A percentile compares a stretch with the other conserved stretches of the same genome.
phyloP scores from a whole-genome alignment of 2,329 filamentous ascomycete genomes.

The Aspergillus chevalieri region DNA sequence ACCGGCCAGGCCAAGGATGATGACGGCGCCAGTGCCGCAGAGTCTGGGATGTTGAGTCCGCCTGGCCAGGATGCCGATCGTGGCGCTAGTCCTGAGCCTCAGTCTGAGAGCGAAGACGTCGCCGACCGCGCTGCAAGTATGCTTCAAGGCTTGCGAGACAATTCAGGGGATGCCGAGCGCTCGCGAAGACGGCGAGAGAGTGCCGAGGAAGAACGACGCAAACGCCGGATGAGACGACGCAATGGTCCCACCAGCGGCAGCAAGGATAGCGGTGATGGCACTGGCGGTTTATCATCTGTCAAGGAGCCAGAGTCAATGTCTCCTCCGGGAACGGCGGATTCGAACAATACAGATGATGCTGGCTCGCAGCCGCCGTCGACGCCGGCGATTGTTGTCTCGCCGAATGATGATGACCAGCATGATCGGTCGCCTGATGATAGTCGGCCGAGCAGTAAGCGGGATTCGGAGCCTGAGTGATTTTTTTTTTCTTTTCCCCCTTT shows the following conservation, averaged over 20 bases:
- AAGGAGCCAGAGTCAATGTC: slow-evolving; percentile 26
- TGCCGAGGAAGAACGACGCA: slow-evolving; percentile 70
- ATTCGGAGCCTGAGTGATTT: background rate
- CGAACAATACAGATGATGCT: slow-evolving; percentile 15
- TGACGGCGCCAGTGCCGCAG: slow-evolving; percentile 37
- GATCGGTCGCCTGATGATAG: slow-evolving; percentile 14
- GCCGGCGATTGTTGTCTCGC: slow-evolving; percentile 33
- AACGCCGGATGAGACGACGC: slow-evolving; percentile 61
- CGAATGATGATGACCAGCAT: slow-evolving; percentile 17
- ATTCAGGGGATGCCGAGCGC: slow-evolving; percentile 47
- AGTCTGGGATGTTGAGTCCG: slow-evolving; percentile 47
- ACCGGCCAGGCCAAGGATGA: slow-evolving; percentile 7
- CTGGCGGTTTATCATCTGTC: slow-evolving; percentile 21
- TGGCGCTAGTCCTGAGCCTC: slow-evolving; percentile 27
- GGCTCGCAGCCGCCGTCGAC: slow-evolving; percentile 18
- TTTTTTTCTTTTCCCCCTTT: background rate
- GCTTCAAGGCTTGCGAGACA: slow-evolving; percentile 72
- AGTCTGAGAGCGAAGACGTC: slow-evolving; percentile 61
- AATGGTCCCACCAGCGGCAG: slow-evolving; percentile 42
- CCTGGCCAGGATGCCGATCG: slow-evolving; percentile 31
- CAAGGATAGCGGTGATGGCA: slow-evolving; percentile 32
- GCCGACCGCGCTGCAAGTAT: slow-evolving; percentile 77
- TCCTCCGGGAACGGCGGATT: slow-evolving; percentile 17
- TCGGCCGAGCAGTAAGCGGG: background rate
- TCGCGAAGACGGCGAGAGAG: slow-evolving; percentile 64